Base-by-base conservation (phyloP, 1,284 basidiomycete species). In the Papiliotrema laurentii region DNA sequence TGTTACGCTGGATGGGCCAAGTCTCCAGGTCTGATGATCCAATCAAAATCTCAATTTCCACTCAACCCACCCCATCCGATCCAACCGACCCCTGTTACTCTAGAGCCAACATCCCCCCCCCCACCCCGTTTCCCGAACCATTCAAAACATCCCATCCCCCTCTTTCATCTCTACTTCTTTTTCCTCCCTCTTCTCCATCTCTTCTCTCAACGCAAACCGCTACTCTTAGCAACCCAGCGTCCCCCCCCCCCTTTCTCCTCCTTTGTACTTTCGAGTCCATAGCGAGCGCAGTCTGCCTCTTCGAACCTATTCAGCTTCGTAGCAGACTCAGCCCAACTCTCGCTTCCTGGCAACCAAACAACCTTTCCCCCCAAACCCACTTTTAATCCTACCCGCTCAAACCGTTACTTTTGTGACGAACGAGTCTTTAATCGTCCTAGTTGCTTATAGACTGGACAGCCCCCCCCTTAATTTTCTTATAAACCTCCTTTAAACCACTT, bases 401-500 rank as follows among this genome's bases (percentile, higher is more conserved):
- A 27, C 19, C 25, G 5, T 19, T 27, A 6, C 18, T 41, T 41
- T 11, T 19, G 10, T 10, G 36, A 11, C 18, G 10, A 9, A 11
- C 10, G 16, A 16, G 16, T 31, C 30, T 9, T 16, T 31, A 10
- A 10, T 16, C 10, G 9, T 31, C 16, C 30, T 31, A 10, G 9
- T 31, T 31, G 16, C 30, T 31, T 31, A 10, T 31, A 31, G 10
- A 38, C 36, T n/a, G 10, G 39, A 43, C 43, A 46, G 33, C 41
- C 43, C 48, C 45, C 49, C 50, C 38, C 30, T 16, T 16, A 16
- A 16, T 16, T 31, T 31, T 31, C 16, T 31, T 31, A 10, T 16
- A 31, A 22, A 43, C 55, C 37, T 44, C 40, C 41, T 28, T 25
- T 34, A 24, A 36, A 39, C 16, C 28, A 43, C 43, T 38, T 46